Evolutionary conservation across 768 basidiomycete species (phyloP), one percentile per base, ranked within the genome.

Genomic region (Leucosporidium scottii): DNA sequence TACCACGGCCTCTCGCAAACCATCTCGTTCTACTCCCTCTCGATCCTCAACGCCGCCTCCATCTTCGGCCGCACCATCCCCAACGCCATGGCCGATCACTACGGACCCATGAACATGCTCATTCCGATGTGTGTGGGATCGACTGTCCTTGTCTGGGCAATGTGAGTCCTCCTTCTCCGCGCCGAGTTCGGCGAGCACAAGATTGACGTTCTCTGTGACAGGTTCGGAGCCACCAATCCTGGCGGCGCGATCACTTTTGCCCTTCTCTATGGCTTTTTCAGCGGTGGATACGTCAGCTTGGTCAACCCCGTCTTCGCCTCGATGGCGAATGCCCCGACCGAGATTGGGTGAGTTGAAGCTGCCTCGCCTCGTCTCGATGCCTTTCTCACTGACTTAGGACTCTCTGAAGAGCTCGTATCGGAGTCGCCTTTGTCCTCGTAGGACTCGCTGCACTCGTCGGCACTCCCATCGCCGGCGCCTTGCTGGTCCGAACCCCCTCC

Each of bases 1-100:
- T 30, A 30, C 21, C 39, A 74, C 34, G 55, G 59, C 28, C 70
- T 74, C 36, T n/a, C 39, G 18, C 23, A 50, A 15, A 61, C 70
- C 34, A 69, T 71, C 21, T 65, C 66, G 2, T 57, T 61, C 17
- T 60, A 48, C 39, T 63, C 85, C 82, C 74, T 86, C 48, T 79
- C 82, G 1, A 80, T 90, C 62, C 84, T 85, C 6, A 91, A 91
- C 72, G 86, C 83, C 0, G 80, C 83, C 36, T 87, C 86, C 1
- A 79, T 84, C 4, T 78, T 87, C 28, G 88, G 87, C 8, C 83
- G 89, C 17, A 79, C 85, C 56, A 58, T 77, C 1, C 81, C 82
- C 0, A 87, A 87, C 17, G 60, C 53, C 13, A 25, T 54, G 15
- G 53, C 53, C 20, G 53, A 54, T 27, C 8, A 54, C 53, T 28